phyloP scores from a whole-genome alignment of 306 rosid genomes.

The Cicer bijugum region DNA sequence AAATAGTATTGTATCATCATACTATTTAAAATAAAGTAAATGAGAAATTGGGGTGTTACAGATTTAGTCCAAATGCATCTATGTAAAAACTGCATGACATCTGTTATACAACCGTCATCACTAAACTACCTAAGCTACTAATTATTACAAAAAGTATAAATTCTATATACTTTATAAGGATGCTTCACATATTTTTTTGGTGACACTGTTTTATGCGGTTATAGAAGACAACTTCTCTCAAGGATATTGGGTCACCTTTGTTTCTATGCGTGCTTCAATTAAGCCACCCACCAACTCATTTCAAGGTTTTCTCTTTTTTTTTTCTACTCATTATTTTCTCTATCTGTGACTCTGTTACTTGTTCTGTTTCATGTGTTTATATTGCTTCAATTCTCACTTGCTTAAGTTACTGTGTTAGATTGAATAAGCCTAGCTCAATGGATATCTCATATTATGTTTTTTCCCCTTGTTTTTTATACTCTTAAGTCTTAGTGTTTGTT shows the following conservation, averaged over 20 bases:
- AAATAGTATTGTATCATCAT: too few relatives aligned
- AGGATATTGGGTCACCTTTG: constrained; percentile 46
- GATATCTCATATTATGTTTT: constrained; percentile 36
- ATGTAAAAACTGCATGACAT: neutral
- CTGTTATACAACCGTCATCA: neutral
- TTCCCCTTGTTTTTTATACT: neutral
- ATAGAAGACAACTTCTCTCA: too few relatives aligned
- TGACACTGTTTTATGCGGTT: neutral
- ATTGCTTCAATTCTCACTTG: constrained; percentile 12
- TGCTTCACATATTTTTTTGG: neutral
- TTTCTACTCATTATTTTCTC: neutral
- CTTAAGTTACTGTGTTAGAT: neutral
- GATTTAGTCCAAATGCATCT: neutral
- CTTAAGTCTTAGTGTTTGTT: neutral
- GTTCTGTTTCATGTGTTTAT: constrained; percentile 19
- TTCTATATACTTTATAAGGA: neutral
- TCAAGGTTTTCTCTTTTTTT: constrained; percentile 59
- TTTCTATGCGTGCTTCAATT: constrained; percentile 50
- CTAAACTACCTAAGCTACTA: neutral
- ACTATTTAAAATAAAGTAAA: too few relatives aligned
- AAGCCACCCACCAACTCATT: constrained; percentile 51
- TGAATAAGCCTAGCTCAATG: neutral
- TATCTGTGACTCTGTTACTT: constrained; percentile 2
- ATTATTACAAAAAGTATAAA: neutral
- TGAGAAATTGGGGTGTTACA: too few relatives aligned